Conservation (phyloP, 371 early-diverging fungal species). For the Actinomucor elegans region DNA sequence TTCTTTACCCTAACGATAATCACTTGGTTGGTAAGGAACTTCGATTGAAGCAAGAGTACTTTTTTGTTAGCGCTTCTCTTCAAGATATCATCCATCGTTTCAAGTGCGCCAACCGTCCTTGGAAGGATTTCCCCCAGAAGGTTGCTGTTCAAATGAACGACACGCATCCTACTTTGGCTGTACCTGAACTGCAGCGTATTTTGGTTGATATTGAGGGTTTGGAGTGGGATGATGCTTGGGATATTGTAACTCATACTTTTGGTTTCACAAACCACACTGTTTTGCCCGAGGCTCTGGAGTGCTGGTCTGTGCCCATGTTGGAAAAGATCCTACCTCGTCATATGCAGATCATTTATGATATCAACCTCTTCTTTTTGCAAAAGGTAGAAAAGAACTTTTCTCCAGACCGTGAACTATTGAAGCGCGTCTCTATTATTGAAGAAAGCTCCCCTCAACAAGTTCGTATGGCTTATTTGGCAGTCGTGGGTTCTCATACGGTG, state of each 20-base stretch:
- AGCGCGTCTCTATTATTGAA: slow-evolving; percentile 88
- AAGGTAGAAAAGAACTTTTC: slow-evolving; percentile 80
- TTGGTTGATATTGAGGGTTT: slow-evolving; percentile 86
- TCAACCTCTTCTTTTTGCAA: slow-evolving; percentile 94
- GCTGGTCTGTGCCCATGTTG: slow-evolving; percentile 91
- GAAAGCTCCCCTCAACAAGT: slow-evolving; percentile 85
- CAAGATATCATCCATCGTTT: slow-evolving; percentile 87
- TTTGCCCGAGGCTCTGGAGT: slow-evolving; percentile 93
- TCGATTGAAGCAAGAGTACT: slow-evolving; percentile 93
- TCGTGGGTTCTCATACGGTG: slow-evolving; percentile 81
- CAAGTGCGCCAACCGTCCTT: slow-evolving; percentile 77
- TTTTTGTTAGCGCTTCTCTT: slow-evolving; percentile 88
- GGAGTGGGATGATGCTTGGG: slow-evolving; percentile 92
- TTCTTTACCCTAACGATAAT: slow-evolving; percentile 93
- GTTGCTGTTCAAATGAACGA: slow-evolving; percentile 94
- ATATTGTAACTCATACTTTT: slow-evolving; percentile 82
- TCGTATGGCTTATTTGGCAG: slow-evolving; percentile 79
- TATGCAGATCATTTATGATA: slow-evolving; percentile 93
- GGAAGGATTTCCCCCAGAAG: slow-evolving; percentile 85
- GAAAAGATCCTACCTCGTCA: slow-evolving; percentile 87
- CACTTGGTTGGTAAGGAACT: slow-evolving; percentile 90
- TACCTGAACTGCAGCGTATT: slow-evolving; percentile 87
- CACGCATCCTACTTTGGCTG: slow-evolving; percentile 78
- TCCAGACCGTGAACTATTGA: slow-evolving; percentile 83
- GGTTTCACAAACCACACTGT: slow-evolving; percentile 97